Conservation (phyloP, 2,329 filamentous ascomycete species). For the Aspergillus pseudoviridinutans region DNA sequence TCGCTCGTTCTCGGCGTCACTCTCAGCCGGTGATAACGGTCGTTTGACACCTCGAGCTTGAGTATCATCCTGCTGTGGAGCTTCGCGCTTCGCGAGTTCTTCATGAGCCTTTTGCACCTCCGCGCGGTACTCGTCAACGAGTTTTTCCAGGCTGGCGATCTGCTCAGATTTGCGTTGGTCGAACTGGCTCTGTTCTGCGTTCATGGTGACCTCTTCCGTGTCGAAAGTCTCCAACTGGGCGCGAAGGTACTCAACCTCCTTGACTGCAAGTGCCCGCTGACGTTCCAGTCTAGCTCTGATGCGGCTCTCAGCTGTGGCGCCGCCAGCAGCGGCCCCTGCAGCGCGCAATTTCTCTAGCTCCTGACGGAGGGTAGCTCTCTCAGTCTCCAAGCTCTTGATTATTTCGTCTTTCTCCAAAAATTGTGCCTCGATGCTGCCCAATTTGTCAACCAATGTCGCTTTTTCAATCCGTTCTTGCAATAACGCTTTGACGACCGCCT, state of each 20-base stretch:
- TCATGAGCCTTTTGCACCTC: constrained; percentile 72
- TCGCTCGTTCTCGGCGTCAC: constrained; percentile 60
- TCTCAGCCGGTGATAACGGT: constrained; percentile 54
- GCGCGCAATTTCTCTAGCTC: constrained; percentile 69
- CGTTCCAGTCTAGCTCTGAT: constrained; percentile 73
- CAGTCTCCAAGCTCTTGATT: constrained; percentile 67
- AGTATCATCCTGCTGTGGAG: constrained; percentile 37
- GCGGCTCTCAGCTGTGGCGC: constrained; percentile 58
- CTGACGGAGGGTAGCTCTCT: constrained; percentile 59
- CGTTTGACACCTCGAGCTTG: constrained; percentile 59
- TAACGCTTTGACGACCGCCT: constrained; percentile 78
- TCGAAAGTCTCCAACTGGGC: constrained; percentile 88
- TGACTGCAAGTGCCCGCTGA: constrained; percentile 77
- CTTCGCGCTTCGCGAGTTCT: constrained; percentile 67
- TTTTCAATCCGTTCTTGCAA: constrained; percentile 77
- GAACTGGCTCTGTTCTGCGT: constrained; percentile 63
- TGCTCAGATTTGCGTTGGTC: constrained; percentile 71
- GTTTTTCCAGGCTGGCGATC: constrained; percentile 75
- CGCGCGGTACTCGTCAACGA: constrained; percentile 79
- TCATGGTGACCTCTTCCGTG: constrained; percentile 80
- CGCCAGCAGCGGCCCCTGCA: constrained; percentile 35
- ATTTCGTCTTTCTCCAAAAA: constrained; percentile 70
- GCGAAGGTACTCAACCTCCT: constrained; percentile 90
- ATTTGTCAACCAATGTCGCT: constrained; percentile 71
- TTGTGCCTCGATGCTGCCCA: constrained; percentile 77